Percentiles rank a stretch among this genome's conserved stretches.
Evolutionary conservation across 2,329 filamentous ascomycete genomes (phyloP).

Genomic region (Diaporthe sp.): DNA sequence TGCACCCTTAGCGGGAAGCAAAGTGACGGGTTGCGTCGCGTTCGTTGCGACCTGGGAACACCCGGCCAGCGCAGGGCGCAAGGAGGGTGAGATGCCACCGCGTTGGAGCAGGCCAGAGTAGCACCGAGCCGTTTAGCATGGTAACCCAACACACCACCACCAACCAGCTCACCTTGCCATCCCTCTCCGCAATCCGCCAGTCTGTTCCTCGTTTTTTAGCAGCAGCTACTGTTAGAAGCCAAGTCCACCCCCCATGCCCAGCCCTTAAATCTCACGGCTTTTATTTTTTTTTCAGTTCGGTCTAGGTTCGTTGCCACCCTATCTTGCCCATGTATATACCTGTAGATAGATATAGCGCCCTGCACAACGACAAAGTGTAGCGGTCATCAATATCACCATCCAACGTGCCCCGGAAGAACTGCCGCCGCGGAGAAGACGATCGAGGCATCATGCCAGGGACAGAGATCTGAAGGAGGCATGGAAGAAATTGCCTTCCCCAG

Average conservation of each 20-base stretch:
- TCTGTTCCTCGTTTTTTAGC: background rate
- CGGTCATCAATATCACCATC: constrained; percentile 8
- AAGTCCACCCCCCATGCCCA: background rate
- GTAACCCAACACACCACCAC: constrained; percentile 6
- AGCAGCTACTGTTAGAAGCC: background rate
- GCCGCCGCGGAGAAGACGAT: constrained; percentile 1
- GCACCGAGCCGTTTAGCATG: constrained; percentile 20
- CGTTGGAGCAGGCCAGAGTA: constrained; percentile 12
- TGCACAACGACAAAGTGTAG: background rate
- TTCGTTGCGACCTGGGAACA: constrained; percentile 2
- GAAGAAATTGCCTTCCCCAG: constrained; percentile 5
- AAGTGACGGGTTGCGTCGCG: constrained; percentile 8
- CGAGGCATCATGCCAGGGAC: background rate
- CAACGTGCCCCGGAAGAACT: constrained; percentile 14
- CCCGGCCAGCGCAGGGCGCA: constrained; percentile 2
- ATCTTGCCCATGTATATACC: background rate
- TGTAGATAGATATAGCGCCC: too few relatives aligned
- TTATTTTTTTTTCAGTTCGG: too few relatives aligned
- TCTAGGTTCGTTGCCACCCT: background rate
- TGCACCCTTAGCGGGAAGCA: background rate
- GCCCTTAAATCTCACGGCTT: constrained; percentile 10
- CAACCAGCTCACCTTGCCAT: background rate
- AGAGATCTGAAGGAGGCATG: background rate
- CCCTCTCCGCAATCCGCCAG: background rate
- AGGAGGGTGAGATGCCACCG: constrained; percentile 15